phyloP scores from a whole-genome alignment of 495 filamentous ascomycete genomes.

The Neurospora tetraspora region DNA sequence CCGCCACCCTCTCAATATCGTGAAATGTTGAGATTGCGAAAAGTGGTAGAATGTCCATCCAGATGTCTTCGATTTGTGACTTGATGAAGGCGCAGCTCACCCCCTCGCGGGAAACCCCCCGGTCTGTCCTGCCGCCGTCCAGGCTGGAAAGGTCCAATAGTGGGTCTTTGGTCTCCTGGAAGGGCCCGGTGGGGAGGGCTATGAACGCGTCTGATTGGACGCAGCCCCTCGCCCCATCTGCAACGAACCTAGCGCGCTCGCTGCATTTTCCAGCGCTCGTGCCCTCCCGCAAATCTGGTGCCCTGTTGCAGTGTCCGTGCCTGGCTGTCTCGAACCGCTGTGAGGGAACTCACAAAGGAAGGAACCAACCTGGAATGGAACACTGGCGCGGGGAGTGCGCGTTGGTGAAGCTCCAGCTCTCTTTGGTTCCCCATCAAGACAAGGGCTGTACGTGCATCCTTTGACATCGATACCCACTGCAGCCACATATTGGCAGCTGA shows the following conservation, averaged over 20 bases:
- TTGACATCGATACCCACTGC: background rate
- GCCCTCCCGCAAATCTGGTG: background rate
- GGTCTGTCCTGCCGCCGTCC: background rate
- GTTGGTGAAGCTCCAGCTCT: background rate
- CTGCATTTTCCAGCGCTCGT: background rate
- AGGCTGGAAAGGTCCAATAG: background rate
- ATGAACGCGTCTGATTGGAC: background rate
- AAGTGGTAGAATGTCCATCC: background rate
- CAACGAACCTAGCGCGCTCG: background rate
- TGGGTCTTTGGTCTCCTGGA: background rate
- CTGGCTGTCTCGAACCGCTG: background rate
- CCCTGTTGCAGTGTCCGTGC: background rate
- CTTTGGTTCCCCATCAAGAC: background rate
- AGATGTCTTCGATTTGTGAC: background rate
- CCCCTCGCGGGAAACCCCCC: background rate
- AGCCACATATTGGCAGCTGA: background rate
- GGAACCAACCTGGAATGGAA: background rate
- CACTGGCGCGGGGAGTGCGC: background rate
- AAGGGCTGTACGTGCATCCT: background rate
- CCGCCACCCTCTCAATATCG: background rate
- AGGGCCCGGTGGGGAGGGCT: background rate
- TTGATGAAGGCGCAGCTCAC: background rate
- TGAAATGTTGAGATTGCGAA: background rate
- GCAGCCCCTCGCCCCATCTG: background rate
- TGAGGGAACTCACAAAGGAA: background rate